Evolutionary conservation across 768 basidiomycete species (phyloP).

Genomic region (Agrocybe chaxingu): DNA sequence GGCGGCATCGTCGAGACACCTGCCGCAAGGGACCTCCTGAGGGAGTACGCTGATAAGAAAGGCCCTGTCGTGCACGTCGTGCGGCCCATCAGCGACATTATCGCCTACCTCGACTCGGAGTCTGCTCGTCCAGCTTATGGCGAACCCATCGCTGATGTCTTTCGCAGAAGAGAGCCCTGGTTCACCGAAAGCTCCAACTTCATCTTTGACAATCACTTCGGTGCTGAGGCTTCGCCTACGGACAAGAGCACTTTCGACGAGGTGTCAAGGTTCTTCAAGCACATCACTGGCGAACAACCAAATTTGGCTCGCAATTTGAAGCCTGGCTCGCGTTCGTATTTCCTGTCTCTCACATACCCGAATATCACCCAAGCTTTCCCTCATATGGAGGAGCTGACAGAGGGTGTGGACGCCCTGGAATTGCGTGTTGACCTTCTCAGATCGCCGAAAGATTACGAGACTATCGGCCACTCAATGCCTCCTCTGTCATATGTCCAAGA

Average conservation of each 20-base stretch:
- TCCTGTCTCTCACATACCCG: conserved; percentile 90
- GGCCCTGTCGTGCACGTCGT: conserved; percentile 85
- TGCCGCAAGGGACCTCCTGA: conserved; percentile 67
- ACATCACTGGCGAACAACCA: conserved; percentile 69
- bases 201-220: conserved; percentile 78
- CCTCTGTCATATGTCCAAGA: conserved; percentile 68
- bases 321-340: conserved; percentile 72
- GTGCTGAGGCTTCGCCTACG: conserved; percentile 17
- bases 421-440: conserved; percentile 90
- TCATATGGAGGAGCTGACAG: conserved; percentile 67
- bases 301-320: conserved; percentile 60
- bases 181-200: conserved; percentile 78
- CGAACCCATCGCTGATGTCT: conserved; percentile 84
- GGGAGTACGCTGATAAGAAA: conserved; percentile 52
- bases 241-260: conserved; percentile 51
- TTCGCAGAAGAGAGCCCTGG: conserved; percentile 80
- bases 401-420: conserved; percentile 90
- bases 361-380: conserved; percentile 71
- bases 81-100: conserved; percentile 77
- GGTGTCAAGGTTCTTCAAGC: conserved; percentile 81
- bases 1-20: conserved; percentile 93
- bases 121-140: conserved; percentile 83
- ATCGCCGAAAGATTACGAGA: conserved; percentile 40
- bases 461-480: conserved; percentile 56
- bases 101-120: conserved; percentile 76